phyloP scores from a whole-genome alignment of 2,329 filamentous ascomycete genomes.

The Penicillium sp. region DNA sequence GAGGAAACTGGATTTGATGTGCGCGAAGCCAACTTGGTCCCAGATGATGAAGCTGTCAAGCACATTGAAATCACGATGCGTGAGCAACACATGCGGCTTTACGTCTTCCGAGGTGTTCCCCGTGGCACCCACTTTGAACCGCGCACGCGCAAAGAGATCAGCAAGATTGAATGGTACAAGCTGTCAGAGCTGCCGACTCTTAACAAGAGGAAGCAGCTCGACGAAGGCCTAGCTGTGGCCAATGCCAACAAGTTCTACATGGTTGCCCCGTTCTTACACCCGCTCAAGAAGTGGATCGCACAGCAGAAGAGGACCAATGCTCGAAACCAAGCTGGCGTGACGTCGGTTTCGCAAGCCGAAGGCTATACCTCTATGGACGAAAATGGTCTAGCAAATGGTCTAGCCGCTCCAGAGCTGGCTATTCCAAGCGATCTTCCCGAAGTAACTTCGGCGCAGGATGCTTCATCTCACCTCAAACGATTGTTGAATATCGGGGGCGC shows the following conservation, averaged over 20 bases:
- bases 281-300: conserved; percentile 84
- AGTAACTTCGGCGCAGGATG: conserved; percentile 38
- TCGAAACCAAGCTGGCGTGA: conserved; percentile 41
- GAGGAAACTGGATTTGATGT: conserved; percentile 94
- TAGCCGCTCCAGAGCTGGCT: conserved; percentile 17
- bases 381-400: conserved; percentile 17
- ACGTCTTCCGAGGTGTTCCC: conserved; percentile 82
- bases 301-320: conserved; percentile 70
- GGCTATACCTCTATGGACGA: conserved; percentile 59
- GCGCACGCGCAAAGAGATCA: conserved; percentile 91
- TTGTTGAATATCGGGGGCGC: conserved; percentile 38
- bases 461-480: conserved; percentile 49
- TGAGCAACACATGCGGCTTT: conserved; percentile 87
- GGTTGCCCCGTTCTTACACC: conserved; percentile 86
- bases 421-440: conserved; percentile 39
- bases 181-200: conserved; percentile 80
- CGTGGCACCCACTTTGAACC: conserved; percentile 85
- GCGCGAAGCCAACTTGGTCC: conserved; percentile 66
- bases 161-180: conserved; percentile 92
- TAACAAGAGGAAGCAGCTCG: conserved; percentile 66
- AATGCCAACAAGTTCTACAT: conserved; percentile 93
- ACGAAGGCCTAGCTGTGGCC: conserved; percentile 50
- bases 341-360: conserved; percentile 42
- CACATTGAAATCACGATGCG: conserved; percentile 84
- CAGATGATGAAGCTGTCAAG: conserved; percentile 65